Conservation (phyloP, 768 basidiomycete genomes). For the Tricholoma matsutake region DNA sequence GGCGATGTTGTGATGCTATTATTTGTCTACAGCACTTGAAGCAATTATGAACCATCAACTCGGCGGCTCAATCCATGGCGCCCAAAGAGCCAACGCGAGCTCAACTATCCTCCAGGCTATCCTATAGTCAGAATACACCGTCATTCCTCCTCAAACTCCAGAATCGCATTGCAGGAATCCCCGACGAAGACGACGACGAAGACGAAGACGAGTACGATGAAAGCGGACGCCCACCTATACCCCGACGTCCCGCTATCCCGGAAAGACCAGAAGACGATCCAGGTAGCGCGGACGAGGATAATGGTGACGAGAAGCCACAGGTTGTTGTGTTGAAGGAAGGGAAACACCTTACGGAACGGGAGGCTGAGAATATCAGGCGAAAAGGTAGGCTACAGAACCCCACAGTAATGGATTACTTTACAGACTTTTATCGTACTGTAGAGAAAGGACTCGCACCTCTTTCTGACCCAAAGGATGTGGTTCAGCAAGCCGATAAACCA, state of each 20-base stretch:
- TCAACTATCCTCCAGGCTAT: slow-evolving; percentile 68
- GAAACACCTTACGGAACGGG: slow-evolving; percentile 77
- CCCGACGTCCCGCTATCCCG: slow-evolving; percentile 68
- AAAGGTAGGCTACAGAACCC: slow-evolving; percentile 48
- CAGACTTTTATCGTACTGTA: slow-evolving; percentile 22
- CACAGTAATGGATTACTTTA: background rate
- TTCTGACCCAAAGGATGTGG: slow-evolving; percentile 31
- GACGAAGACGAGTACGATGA: slow-evolving; percentile 60
- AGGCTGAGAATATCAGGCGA: slow-evolving; percentile 75
- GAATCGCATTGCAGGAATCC: slow-evolving; percentile 53
- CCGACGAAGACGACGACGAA: slow-evolving; percentile 43
- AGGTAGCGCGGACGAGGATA: slow-evolving; percentile 72
- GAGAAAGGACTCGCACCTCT: slow-evolving; percentile 62
- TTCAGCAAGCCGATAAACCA: slow-evolving; percentile 6
- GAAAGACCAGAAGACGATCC: slow-evolving; percentile 64
- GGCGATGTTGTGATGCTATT: background rate
- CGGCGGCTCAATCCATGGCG: slow-evolving; percentile 28
- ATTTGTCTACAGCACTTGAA: no score
- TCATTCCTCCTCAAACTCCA: slow-evolving; percentile 66
- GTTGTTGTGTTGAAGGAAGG: slow-evolving; percentile 87
- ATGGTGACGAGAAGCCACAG: slow-evolving; percentile 79
- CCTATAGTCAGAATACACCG: slow-evolving; percentile 60
- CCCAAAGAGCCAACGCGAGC: slow-evolving; percentile 66
- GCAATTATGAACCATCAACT: background rate
- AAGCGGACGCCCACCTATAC: slow-evolving; percentile 71